phyloP scores from a whole-genome alignment of 1,284 basidiomycete species.

The Sanguinoderma infundibulare region DNA sequence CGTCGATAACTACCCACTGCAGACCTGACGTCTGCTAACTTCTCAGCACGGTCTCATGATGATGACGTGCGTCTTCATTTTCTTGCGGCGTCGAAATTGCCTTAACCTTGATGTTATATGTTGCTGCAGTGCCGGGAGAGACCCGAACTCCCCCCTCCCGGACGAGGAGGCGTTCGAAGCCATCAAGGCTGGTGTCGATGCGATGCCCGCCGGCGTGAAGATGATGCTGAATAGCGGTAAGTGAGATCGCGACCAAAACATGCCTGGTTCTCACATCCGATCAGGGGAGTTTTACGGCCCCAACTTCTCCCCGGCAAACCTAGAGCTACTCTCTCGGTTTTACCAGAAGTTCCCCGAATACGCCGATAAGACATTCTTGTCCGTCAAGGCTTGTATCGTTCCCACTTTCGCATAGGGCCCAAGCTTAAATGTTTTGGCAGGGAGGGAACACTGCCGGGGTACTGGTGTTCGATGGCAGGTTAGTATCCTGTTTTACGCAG shows the following conservation, averaged over 20 bases:
- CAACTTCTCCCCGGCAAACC: constrained; percentile 37
- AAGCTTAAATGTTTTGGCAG: not conserved
- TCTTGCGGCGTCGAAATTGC: too few relatives aligned
- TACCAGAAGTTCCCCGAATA: constrained; percentile 57
- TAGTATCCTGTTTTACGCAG: not conserved
- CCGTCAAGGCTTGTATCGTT: constrained; percentile 37
- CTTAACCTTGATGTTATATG: constrained; percentile 11
- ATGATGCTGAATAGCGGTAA: constrained; percentile 40
- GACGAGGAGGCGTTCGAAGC: constrained; percentile 63
- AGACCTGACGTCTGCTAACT: not conserved
- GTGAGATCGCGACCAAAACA: not conserved
- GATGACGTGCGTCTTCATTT: constrained; percentile 42
- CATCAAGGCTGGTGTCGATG: constrained; percentile 65
- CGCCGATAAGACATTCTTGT: constrained; percentile 52
- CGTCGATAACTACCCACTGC: not conserved
- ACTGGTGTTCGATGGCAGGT: not conserved
- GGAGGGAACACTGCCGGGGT: not conserved
- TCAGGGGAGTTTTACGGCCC: constrained; percentile 9
- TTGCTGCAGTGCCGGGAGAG: too few relatives aligned
- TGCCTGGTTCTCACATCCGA: constrained; percentile 15
- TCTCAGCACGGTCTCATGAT: constrained; percentile 51
- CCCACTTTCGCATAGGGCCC: too few relatives aligned
- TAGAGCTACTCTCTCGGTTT: constrained; percentile 46
- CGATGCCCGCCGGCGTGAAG: constrained; percentile 50
- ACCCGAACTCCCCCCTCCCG: constrained; percentile 37